Evolutionary conservation across 768 basidiomycete species (phyloP).

Genomic region (Boletus tylopilopsis): DNA sequence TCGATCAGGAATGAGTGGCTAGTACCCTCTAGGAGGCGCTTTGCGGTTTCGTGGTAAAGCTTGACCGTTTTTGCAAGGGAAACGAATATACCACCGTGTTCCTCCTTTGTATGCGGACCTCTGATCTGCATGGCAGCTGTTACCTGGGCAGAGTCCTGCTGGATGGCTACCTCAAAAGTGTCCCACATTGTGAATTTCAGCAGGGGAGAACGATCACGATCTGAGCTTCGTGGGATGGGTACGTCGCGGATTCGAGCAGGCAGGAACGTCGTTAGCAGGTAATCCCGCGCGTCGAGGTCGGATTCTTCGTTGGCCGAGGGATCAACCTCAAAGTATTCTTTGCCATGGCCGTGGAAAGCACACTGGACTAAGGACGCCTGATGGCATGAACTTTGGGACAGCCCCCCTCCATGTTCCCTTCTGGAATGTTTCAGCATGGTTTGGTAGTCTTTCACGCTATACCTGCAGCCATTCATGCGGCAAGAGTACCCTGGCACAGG

Average conservation of each 20-base stretch:
- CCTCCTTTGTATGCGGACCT: not conserved
- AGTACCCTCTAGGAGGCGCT: not conserved
- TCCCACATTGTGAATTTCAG: conserved; percentile 4
- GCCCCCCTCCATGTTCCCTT: not conserved
- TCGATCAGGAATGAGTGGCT: not conserved
- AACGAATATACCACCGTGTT: not conserved
- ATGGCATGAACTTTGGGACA: not conserved
- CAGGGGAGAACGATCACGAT: conserved; percentile 1
- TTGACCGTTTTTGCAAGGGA: not conserved
- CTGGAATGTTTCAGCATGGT: not conserved
- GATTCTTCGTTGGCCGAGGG: not conserved
- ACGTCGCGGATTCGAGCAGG: not conserved
- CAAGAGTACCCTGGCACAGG: not conserved
- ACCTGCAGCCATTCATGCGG: not conserved
- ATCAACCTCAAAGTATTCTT: conserved; percentile 5
- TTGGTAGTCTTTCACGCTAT: not conserved
- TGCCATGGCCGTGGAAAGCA: not conserved
- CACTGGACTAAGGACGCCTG: not conserved
- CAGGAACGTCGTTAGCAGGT: not conserved
- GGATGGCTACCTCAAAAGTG: not conserved
- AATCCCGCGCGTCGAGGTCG: not conserved
- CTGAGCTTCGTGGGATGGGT: not conserved
- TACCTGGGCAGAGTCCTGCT: not conserved
- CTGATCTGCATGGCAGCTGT: not conserved
- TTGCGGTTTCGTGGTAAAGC: not conserved